Base-by-base conservation (phyloP, 805 yeast genomes). In the Yamadazyma ubonensis region DNA sequence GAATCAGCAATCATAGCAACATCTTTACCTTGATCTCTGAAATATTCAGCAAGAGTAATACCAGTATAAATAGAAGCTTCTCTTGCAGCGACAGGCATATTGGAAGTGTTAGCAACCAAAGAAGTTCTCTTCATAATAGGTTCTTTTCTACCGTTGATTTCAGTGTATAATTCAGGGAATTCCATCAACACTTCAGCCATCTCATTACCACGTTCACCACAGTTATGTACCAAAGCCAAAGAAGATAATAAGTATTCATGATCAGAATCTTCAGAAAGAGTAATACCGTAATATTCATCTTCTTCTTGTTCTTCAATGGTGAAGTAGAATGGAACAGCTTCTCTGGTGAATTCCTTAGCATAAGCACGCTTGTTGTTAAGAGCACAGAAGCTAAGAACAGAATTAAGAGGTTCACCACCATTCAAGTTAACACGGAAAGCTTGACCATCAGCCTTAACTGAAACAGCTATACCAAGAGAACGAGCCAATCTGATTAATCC, bases 1-100 rank as follows among this genome's bases (percentile, higher is more conserved):
- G 99, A 93, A 68, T 93, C 99, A 45, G 99, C 99, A 84, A 93
- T 93, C 98, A 93, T 93, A 23, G 98, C 81, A 49, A 93, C 99
- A 62, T 93, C 76, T 76, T 93, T 93, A 74, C 99, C 99, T 75
- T 93, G 99, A 75, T 93, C 99, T 79, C 99, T 90, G 82, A 93
- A 93, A 70, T 93, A 93, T 71, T 93, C 99, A 35, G 99, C 98
- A 54, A 93, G 74, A 4, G 99, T 93, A 58, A 93, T 93, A 77
- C 99, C 99, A 11, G 99, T 93, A 71, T 93, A 93, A 57, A 93
- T 93, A 23, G 99, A 93, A 35, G 99, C 99, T 70, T 93, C 99
- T 81, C 99, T 86, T 6, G 99, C 99, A 48, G 99, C 99, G 56
- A 93, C 99, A 39, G 99, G 99, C 99, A 93, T 93, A 67, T 93